Evolutionary conservation across 1,284 basidiomycete species (phyloP), one percentile per base, ranked within the genome.

Genomic region (Cystobasidiaceae sp.): DNA sequence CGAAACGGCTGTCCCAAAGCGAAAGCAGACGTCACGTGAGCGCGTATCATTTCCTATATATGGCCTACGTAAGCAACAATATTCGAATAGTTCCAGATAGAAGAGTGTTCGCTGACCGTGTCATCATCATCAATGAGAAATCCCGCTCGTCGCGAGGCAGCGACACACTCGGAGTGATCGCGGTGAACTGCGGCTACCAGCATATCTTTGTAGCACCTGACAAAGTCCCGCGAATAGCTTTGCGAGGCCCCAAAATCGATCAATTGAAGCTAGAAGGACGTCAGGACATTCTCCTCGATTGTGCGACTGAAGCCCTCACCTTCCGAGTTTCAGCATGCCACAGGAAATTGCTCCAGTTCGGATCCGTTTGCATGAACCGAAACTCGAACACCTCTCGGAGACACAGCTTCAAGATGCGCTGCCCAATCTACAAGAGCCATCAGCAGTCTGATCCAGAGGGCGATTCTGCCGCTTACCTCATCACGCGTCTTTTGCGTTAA

Each of bases 321-420:
- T 83, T 78, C 49, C 81, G 80, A 1, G 85, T 84, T 3, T 77
- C 65, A 3, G 80, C 74, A 77, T 93, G 88, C 85, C 88, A 97
- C 28, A 99, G 79, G 79, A 98, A 98, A 77, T 97, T 98, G 23
- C 89, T 90, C 89, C 90, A 97, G 75, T 99, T 98, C 1, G 96
- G 94, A 77, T 98, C 94, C 0, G 94, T 98, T 77, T 98, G 96
- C 96, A 98, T 97, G 49, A 89, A 80, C 25, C 89, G 81, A 79
- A 93, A 96, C 66, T 86, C 81, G 78, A 97, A 96, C 13, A 97
- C 83, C 75, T 98, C 94, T 64, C 83, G 85, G 43, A 98, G 80
- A 73, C 92, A 96, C 2, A 98, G 82, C 55, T 90, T 86, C 54
- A 97, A 81, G 57, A 97, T 84, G 55, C 85, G 82, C 2, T 82